Conservation (phyloP, 2,329 filamentous ascomycete species). For the Alternaria triticina region DNA sequence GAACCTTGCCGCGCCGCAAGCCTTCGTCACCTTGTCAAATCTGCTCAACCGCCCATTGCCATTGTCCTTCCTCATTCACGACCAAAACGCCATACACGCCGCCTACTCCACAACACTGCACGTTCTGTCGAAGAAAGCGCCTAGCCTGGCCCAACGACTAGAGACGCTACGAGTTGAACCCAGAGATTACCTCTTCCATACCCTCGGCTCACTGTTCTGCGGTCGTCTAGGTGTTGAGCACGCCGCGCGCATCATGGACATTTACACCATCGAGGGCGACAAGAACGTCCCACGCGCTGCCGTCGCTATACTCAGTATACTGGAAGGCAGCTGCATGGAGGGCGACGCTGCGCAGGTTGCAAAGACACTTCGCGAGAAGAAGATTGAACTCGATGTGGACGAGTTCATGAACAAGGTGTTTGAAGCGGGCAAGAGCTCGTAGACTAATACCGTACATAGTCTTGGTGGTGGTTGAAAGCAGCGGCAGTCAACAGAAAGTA, state of each 20-base stretch:
- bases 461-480: not conserved
- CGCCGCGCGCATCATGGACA: conserved; percentile 77
- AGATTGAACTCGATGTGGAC: conserved; percentile 28
- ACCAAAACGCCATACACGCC: conserved; percentile 70
- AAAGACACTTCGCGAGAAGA: conserved; percentile 19
- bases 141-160: conserved; percentile 67
- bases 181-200: conserved; percentile 61
- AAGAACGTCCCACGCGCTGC: conserved; percentile 72
- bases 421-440: conserved; percentile 41
- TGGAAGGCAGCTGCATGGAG: conserved; percentile 54
- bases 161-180: conserved; percentile 52
- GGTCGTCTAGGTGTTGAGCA: conserved; percentile 71
- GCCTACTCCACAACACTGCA: conserved; percentile 73
- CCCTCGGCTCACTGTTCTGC: conserved; percentile 69
- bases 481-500: not conserved
- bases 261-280: conserved; percentile 84
- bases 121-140: conserved; percentile 69
- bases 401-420: conserved; percentile 44
- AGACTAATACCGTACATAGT: not conserved
- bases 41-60: conserved; percentile 77
- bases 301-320: conserved; percentile 66
- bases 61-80: conserved; percentile 75
- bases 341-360: conserved; percentile 44
- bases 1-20: conserved; percentile 68
- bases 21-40: conserved; percentile 77